Evolutionary conservation across 108 stramenopile species (phyloP).

Genomic region (Cylindrotheca fusiformis): DNA sequence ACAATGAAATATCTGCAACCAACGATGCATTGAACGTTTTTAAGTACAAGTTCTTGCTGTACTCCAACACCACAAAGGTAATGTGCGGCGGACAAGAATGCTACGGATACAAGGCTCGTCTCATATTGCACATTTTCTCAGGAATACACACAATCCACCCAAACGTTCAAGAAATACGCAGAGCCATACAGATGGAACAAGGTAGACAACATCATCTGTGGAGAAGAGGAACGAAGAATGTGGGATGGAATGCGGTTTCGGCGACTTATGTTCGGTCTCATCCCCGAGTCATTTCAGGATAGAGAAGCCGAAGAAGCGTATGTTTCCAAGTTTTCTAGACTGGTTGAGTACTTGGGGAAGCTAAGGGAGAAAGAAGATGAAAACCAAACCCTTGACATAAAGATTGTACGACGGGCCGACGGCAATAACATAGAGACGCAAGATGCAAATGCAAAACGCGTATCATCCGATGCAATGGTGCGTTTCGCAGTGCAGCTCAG

Average conservation of each 20-base stretch:
- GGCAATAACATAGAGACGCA: slow-evolving; percentile 1
- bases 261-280: slow-evolving; percentile 71
- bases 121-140: too few relatives aligned
- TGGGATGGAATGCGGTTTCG: slow-evolving; percentile 69
- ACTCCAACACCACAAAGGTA: slow-evolving; percentile 53
- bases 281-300: slow-evolving; percentile 59
- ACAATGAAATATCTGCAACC: slow-evolving; percentile 65
- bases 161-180: slow-evolving; percentile 83
- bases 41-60: slow-evolving; percentile 50
- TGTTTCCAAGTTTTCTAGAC: slow-evolving; percentile 56
- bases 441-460: too few relatives aligned
- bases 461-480: slow-evolving; percentile 42
- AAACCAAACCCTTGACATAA: slow-evolving; percentile 38
- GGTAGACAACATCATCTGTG: slow-evolving; percentile 81
- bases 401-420: slow-evolving; percentile 35
- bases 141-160: slow-evolving; percentile 46
- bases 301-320: slow-evolving; percentile 66
- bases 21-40: slow-evolving; percentile 44
- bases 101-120: too few relatives aligned
- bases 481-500: slow-evolving; percentile 61
- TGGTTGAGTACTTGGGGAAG: slow-evolving; percentile 71
- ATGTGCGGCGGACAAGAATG: too few relatives aligned
- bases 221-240: slow-evolving; percentile 56
- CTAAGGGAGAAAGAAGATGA: slow-evolving; percentile 53
- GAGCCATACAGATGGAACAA: slow-evolving; percentile 80